phyloP scores from a whole-genome alignment of 75 land plant genomes.

The Sequoiadendron giganteum region DNA sequence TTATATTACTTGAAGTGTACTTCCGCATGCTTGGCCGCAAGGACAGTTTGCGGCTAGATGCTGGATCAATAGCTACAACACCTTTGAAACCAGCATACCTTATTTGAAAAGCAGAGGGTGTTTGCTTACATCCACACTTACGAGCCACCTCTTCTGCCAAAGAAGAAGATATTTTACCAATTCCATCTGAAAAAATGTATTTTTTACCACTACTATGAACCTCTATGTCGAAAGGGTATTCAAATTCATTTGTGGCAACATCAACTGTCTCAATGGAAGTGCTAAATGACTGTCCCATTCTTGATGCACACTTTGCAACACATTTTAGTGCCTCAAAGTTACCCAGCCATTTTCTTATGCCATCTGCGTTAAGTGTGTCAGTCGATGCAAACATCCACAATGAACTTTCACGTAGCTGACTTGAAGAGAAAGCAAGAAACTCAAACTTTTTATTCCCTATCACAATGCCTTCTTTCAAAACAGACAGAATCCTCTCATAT shows the following conservation, averaged over 20 bases:
- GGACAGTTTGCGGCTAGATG: constrained; percentile 54
- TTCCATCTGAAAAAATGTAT: constrained; percentile 90
- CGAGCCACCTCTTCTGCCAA: constrained; percentile 70
- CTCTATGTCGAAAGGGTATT: constrained; percentile 44
- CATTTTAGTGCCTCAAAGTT: constrained; percentile 63
- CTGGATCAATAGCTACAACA: constrained; percentile 94
- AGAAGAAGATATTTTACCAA: constrained; percentile 78
- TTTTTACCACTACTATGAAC: constrained; percentile 8
- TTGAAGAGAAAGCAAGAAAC: constrained; percentile 92
- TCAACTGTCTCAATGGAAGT: constrained; percentile 75
- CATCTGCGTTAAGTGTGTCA: constrained; percentile 39
- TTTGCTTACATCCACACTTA: constrained; percentile 45
- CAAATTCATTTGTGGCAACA: constrained; percentile 48
- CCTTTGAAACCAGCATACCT: constrained; percentile 95
- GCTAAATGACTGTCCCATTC: constrained; percentile 94
- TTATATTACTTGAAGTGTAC: constrained; percentile 55
- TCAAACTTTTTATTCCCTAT: constrained; percentile 72
- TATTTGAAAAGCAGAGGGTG: constrained; percentile 91
- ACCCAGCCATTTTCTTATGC: constrained; percentile 85
- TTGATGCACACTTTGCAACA: constrained; percentile 94
- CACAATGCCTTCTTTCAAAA: constrained; percentile 50
- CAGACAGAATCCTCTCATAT: constrained; percentile 47
- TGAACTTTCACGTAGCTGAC: constrained; percentile 84
- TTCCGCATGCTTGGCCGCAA: constrained; percentile 83
- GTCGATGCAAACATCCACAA: constrained; percentile 88